phyloP scores from a whole-genome alignment of 345 rosid genomes.

The Populus deltoides region DNA sequence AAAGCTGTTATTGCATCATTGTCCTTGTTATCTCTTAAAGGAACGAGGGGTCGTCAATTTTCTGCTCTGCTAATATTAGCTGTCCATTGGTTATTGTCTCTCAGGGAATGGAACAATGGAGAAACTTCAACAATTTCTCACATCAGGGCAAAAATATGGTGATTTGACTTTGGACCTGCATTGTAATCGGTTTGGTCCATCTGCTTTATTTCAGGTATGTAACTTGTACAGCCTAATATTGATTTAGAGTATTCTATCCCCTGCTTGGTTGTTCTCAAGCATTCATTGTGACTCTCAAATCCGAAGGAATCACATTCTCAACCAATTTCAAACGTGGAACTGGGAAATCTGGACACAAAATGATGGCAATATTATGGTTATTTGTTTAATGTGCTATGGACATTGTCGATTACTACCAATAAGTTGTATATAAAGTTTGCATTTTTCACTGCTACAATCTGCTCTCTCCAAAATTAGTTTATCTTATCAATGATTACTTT shows the following conservation, averaged over 20 bases:
- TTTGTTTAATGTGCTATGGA: no score
- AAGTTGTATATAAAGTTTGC: no score
- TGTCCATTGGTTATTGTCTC: conserved; percentile 25
- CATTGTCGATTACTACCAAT: no score
- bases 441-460: no score
- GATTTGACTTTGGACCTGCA: conserved; percentile 89
- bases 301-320: no score
- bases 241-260: neutral
- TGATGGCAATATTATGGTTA: no score
- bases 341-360: no score
- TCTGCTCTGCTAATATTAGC: conserved; percentile 8
- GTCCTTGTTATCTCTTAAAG: neutral
- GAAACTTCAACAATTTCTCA: conserved; percentile 68
- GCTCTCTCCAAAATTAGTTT: no score
- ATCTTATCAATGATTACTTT: no score
- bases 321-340: no score
- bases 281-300: neutral
- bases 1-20: neutral
- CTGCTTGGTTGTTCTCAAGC: neutral
- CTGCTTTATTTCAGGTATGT: conserved; percentile 85
- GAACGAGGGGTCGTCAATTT: neutral
- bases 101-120: conserved; percentile 96
- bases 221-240: neutral
- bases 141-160: conserved; percentile 70
- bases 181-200: conserved; percentile 92